These are phyloP conservation scores for Scheffersomyces amazonensis DNA, from an alignment of 805 yeast species.

Conservation along the genomic window DNA sequence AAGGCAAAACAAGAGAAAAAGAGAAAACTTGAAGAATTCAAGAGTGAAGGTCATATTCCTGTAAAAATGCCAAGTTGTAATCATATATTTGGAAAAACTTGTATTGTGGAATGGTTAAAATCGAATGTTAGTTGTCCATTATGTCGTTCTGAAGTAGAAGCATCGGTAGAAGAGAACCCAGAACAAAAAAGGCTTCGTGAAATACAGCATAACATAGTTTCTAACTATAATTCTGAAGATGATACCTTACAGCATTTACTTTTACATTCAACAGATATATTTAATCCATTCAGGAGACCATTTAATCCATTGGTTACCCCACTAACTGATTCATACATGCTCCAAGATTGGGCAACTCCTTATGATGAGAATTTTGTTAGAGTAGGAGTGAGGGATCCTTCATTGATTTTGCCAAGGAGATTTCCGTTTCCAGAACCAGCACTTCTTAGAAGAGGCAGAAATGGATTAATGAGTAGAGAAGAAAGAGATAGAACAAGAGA, in stretches of 20 bases:
- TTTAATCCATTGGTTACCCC: constrained; percentile 34
- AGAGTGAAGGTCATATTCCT: constrained; percentile 26
- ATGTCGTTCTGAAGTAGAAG: constrained; percentile 37
- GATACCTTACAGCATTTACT: constrained; percentile 21
- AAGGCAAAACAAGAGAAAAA: constrained; percentile 9
- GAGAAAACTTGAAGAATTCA: constrained; percentile 6
- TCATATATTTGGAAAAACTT: constrained; percentile 39
- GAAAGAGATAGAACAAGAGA: neutral
- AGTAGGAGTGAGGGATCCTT: constrained; percentile 17
- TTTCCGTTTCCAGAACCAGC: constrained; percentile 22
- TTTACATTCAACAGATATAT: constrained; percentile 32
- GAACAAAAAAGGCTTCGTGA: constrained; percentile 9
- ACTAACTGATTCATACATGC: constrained; percentile 34
- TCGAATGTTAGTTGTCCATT: constrained; percentile 39
- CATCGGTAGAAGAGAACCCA: constrained; percentile 16
- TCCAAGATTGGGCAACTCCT: constrained; percentile 32
- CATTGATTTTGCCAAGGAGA: constrained; percentile 26
- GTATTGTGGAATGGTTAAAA: constrained; percentile 41
- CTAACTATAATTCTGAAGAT: constrained; percentile 15
- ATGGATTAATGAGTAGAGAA: neutral
- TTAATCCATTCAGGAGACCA: constrained; percentile 35
- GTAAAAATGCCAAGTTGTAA: constrained; percentile 41
- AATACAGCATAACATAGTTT: constrained; percentile 10
- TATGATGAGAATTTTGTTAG: constrained; percentile 9
- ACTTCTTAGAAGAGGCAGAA: constrained; percentile 3